Conservation (phyloP, 2,329 filamentous ascomycete species). For the Aspergillus sergii region DNA sequence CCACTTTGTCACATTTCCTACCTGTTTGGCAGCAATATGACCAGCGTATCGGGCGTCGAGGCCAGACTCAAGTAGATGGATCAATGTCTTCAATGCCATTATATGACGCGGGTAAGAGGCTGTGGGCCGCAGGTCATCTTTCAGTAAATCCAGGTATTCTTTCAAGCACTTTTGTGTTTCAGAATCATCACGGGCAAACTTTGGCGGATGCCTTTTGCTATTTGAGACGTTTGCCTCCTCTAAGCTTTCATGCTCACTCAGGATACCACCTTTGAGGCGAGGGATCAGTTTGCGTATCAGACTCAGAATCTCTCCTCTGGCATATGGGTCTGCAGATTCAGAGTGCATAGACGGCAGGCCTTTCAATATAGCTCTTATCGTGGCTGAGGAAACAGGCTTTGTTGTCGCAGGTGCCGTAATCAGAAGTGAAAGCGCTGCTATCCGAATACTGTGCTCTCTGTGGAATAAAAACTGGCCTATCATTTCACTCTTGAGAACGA, state of each 20-base stretch:
- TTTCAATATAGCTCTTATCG: constrained; percentile 64
- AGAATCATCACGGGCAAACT: constrained; percentile 55
- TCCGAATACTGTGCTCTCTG: constrained; percentile 66
- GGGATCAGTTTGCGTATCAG: constrained; percentile 76
- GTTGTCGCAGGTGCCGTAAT: constrained; percentile 75
- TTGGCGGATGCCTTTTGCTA: constrained; percentile 20
- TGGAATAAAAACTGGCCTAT: constrained; percentile 44
- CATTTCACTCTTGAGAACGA: constrained; percentile 39
- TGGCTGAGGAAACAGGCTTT: constrained; percentile 66
- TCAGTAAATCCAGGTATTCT: constrained; percentile 75
- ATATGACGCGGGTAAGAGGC: constrained; percentile 90
- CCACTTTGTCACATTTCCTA: constrained; percentile 54
- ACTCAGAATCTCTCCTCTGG: constrained; percentile 77
- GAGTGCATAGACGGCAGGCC: constrained; percentile 74
- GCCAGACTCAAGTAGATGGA: constrained; percentile 68
- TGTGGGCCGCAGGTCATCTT: constrained; percentile 73
- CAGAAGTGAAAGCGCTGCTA: constrained; percentile 80
- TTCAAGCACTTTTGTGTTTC: constrained; percentile 59
- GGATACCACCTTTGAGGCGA: constrained; percentile 69
- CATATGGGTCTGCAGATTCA: constrained; percentile 79
- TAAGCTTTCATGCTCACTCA: constrained; percentile 33
- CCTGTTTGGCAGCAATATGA: constrained; percentile 48
- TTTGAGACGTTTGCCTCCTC: constrained; percentile 12
- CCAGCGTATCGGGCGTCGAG: constrained; percentile 55
- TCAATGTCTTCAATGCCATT: constrained; percentile 72